phyloP scores from a whole-genome alignment of 495 filamentous ascomycete genomes.

The Aspergillus sparsus region DNA sequence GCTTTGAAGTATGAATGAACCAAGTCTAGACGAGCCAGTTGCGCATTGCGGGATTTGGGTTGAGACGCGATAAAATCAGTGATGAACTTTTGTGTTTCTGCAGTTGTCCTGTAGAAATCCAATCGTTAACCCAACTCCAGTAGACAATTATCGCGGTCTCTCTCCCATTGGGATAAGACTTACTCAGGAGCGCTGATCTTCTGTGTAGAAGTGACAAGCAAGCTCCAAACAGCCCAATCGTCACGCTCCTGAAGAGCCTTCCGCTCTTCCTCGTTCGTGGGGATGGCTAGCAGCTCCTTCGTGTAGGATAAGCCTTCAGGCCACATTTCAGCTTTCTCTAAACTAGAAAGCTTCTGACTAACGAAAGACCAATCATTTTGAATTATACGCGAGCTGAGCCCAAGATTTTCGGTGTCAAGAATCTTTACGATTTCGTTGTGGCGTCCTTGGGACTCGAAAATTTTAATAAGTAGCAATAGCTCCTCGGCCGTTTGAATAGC shows the following conservation, averaged over 20 bases:
- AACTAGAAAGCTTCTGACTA: conserved; percentile 43
- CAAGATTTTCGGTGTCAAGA: conserved; percentile 52
- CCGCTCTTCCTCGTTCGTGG: conserved; percentile 32
- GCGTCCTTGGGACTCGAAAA: conserved; percentile 50
- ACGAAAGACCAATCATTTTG: conserved; percentile 55
- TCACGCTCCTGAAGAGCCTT: conserved; percentile 49
- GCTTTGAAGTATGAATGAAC: conserved; percentile 28
- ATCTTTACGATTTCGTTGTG: conserved; percentile 51
- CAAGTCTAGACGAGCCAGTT: conserved; percentile 43
- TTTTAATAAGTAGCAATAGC: conserved; percentile 53
- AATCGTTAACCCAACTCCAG: conserved; percentile 14
- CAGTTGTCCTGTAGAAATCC: conserved; percentile 31
- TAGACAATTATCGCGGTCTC: neutral
- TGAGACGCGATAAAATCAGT: conserved; percentile 37
- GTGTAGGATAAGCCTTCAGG: conserved; percentile 46
- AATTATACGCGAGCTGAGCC: conserved; percentile 51
- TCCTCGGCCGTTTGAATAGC: conserved; percentile 58
- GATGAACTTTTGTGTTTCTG: conserved; percentile 34
- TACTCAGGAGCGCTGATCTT: conserved; percentile 39
- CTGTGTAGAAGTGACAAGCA: conserved; percentile 34
- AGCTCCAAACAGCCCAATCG: conserved; percentile 61
- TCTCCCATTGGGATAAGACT: conserved; percentile 4
- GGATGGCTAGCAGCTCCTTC: conserved; percentile 40
- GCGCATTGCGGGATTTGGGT: conserved; percentile 52
- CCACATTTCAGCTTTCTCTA: conserved; percentile 51